Percentiles rank a stretch among this genome's conserved stretches.
Conservation (phyloP, 208 protist genomes). For the Crithidia brevicula region DNA sequence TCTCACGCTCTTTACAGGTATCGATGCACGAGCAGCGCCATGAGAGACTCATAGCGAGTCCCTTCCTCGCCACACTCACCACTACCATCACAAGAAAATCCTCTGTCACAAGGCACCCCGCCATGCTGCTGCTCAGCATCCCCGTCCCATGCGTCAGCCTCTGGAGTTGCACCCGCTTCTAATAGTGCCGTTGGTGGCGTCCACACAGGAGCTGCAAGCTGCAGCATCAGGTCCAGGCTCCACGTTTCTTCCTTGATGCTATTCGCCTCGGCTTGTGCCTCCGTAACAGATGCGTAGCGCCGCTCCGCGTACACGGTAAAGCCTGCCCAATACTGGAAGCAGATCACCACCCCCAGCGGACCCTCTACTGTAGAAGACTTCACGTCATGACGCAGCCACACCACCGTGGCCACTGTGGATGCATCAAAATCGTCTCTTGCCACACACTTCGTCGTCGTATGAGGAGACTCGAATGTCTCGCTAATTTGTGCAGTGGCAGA, state of each 20-base stretch:
- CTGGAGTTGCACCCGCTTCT: neutral
- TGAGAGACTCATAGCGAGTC: constrained; percentile 26
- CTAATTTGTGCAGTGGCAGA: neutral
- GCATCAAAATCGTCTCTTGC: neutral
- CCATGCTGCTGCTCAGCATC: neutral
- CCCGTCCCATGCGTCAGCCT: neutral
- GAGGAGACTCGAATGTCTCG: too few species aligned
- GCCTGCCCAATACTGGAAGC: constrained; percentile 24
- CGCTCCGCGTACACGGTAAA: constrained; percentile 19
- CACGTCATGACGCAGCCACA: constrained; percentile 13
- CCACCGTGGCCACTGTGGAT: constrained; percentile 7
- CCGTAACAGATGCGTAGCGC: neutral
- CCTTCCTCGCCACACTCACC: neutral
- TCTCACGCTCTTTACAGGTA: constrained; percentile 9
- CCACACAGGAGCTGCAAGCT: too few species aligned
- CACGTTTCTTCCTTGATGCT: neutral
- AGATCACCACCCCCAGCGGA: constrained; percentile 18
- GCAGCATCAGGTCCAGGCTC: too few species aligned
- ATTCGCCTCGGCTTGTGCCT: constrained; percentile 2
- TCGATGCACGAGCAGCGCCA: constrained; percentile 28
- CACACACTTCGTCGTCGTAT: neutral
- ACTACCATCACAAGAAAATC: neutral
- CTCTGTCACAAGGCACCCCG: neutral
- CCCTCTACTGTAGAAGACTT: neutral
- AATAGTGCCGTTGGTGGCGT: too few species aligned